phyloP scores from a whole-genome alignment of 2,329 filamentous ascomycete genomes.

The Pyricularia grisea region DNA sequence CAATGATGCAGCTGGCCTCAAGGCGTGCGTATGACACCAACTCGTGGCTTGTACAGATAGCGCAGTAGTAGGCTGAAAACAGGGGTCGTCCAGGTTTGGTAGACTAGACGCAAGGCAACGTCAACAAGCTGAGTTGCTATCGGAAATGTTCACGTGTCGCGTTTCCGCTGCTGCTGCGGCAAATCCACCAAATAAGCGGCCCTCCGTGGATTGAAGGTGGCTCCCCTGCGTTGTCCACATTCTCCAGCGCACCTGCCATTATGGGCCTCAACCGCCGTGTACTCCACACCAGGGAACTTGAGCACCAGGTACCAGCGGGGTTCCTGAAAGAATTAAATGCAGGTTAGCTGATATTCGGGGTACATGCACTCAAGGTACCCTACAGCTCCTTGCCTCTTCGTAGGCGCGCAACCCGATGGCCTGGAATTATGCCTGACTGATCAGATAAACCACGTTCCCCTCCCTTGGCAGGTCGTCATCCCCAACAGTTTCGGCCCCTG shows the following conservation, averaged over 20 bases:
- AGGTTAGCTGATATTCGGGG: background rate
- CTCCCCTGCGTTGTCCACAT: background rate
- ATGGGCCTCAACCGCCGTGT: background rate
- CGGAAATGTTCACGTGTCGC: background rate
- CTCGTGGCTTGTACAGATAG: background rate
- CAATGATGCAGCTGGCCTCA: background rate
- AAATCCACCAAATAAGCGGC: background rate
- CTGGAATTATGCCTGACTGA: background rate
- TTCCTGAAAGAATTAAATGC: background rate
- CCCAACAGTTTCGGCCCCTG: constrained; percentile 1
- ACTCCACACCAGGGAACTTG: background rate
- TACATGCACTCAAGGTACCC: background rate
- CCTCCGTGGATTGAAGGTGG: too few species aligned
- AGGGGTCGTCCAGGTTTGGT: background rate
- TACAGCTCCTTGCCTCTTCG: background rate
- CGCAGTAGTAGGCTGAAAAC: background rate
- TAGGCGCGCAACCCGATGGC: background rate
- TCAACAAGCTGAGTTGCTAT: background rate
- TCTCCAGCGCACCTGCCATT: background rate
- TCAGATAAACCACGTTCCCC: background rate
- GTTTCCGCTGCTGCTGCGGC: background rate
- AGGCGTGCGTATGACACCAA: background rate
- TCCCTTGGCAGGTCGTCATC: constrained; percentile 1
- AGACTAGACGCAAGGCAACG: background rate
- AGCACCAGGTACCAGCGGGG: background rate